Evolutionary conservation across 2,329 filamentous ascomycete genomes (phyloP).

Genomic region (Epichloe sp.): DNA sequence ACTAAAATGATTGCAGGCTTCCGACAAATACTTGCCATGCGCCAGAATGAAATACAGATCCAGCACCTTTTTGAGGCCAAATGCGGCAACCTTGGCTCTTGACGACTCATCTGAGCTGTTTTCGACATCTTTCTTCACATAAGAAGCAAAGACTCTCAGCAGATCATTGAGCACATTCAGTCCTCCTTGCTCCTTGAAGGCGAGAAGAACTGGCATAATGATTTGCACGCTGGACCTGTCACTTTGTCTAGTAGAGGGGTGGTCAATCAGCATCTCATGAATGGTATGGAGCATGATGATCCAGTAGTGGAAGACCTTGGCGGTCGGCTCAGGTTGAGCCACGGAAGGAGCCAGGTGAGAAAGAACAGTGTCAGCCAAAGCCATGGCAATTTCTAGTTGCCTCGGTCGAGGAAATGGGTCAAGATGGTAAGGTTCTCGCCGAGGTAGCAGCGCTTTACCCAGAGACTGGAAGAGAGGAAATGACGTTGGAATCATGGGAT

Average conservation of each 20-base stretch:
- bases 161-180: conserved; percentile 62
- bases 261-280: conserved; percentile 66
- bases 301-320: conserved; percentile 65
- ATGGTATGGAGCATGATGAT: conserved; percentile 68
- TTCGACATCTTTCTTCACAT: conserved; percentile 16
- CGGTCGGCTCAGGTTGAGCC: conserved; percentile 31
- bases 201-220: conserved; percentile 66
- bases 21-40: conserved; percentile 66
- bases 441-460: conserved; percentile 67
- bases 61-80: conserved; percentile 68
- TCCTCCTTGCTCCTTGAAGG: conserved; percentile 73
- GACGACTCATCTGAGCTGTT: conserved; percentile 34
- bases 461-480: conserved; percentile 76
- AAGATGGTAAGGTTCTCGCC: conserved; percentile 43
- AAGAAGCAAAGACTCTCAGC: conserved; percentile 47
- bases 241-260: conserved; percentile 33
- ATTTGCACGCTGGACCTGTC: conserved; percentile 39
- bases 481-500: conserved; percentile 66
- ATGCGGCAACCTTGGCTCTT: conserved; percentile 35
- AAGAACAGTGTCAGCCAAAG: conserved; percentile 59
- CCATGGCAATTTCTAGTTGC: conserved; percentile 44
- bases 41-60: conserved; percentile 65
- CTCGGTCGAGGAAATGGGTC: conserved; percentile 46
- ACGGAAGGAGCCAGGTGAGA: conserved; percentile 45
- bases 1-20: conserved; percentile 49